phyloP scores from a whole-genome alignment of 768 basidiomycete species.

The Boletellus sp. region DNA sequence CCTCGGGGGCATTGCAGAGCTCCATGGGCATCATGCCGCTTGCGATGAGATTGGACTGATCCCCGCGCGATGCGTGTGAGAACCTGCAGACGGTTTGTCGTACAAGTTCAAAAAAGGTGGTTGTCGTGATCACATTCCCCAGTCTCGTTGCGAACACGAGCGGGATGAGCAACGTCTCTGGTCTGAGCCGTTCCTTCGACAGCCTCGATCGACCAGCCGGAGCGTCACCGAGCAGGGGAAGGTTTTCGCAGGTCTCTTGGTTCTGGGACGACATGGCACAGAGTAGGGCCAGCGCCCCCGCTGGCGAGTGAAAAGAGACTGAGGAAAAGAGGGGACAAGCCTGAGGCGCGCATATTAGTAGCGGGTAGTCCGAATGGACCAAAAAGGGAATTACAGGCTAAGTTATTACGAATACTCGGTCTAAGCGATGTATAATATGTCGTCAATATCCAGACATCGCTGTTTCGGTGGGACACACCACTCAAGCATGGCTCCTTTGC shows the following conservation, averaged over 20 bases:
- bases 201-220: not conserved
- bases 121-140: conserved; percentile 19
- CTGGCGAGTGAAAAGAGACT: too few species aligned
- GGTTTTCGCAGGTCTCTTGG: not conserved
- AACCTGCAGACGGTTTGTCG: conserved; percentile 26
- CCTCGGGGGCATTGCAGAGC: conserved; percentile 20
- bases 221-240: conserved; percentile 9
- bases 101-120: conserved; percentile 26
- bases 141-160: conserved; percentile 23
- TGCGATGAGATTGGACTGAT: conserved; percentile 5
- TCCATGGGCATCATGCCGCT: conserved; percentile 5
- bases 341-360: too few species aligned
- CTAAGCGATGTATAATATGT: too few species aligned
- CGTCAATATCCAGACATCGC: too few species aligned
- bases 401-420: too few species aligned
- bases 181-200: not conserved
- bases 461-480: too few species aligned
- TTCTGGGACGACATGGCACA: too few species aligned
- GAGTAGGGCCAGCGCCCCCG: too few species aligned
- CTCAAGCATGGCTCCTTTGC: too few species aligned
- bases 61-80: conserved; percentile 17
- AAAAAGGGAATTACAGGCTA: too few species aligned
- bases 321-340: too few species aligned
- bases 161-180: conserved; percentile 25
- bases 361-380: too few species aligned